phyloP scores from a whole-genome alignment of 1,284 basidiomycete species.

The Ustilago curta region DNA sequence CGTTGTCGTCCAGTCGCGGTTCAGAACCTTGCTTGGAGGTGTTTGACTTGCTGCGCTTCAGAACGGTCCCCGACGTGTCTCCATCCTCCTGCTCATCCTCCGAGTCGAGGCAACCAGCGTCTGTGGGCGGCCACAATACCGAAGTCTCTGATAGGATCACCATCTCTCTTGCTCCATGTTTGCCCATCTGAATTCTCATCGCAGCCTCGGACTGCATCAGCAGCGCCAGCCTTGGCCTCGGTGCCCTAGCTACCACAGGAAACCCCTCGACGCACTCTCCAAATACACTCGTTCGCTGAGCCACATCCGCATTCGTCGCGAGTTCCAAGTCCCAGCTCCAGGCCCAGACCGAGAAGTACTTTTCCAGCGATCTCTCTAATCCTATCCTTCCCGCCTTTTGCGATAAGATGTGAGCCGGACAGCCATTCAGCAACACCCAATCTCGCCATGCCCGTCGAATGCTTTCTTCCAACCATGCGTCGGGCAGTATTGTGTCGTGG shows the following conservation, averaged over 20 bases:
- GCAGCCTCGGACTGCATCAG: slow-evolving; percentile 32
- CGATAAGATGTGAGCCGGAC: slow-evolving; percentile 30
- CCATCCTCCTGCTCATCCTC: slow-evolving; percentile 21
- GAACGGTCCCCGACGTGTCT: neutral
- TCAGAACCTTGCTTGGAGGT: neutral
- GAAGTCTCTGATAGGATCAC: slow-evolving; percentile 36
- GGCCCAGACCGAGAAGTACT: slow-evolving; percentile 54
- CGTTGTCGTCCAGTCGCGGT: neutral
- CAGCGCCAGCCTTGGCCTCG: slow-evolving; percentile 21
- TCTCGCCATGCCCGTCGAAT: slow-evolving; percentile 46
- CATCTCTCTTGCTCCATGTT: slow-evolving; percentile 30
- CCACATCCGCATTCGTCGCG: slow-evolving; percentile 26
- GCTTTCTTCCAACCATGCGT: slow-evolving; percentile 51
- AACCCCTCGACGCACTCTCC: slow-evolving; percentile 33
- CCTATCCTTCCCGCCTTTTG: slow-evolving; percentile 28
- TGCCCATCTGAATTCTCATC: slow-evolving; percentile 13
- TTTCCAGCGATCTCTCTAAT: slow-evolving; percentile 46
- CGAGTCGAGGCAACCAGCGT: slow-evolving; percentile 43
- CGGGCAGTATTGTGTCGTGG: slow-evolving; percentile 40
- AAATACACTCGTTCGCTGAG: slow-evolving; percentile 19
- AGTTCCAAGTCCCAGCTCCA: slow-evolving; percentile 56
- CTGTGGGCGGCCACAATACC: slow-evolving; percentile 44
- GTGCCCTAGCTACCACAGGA: slow-evolving; percentile 36
- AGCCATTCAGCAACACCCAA: slow-evolving; percentile 46
- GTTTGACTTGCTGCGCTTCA: slow-evolving; percentile 3